Evolutionary conservation across 129 eudicot species (phyloP).

Genomic region (Saposhnikovia divaricata): DNA sequence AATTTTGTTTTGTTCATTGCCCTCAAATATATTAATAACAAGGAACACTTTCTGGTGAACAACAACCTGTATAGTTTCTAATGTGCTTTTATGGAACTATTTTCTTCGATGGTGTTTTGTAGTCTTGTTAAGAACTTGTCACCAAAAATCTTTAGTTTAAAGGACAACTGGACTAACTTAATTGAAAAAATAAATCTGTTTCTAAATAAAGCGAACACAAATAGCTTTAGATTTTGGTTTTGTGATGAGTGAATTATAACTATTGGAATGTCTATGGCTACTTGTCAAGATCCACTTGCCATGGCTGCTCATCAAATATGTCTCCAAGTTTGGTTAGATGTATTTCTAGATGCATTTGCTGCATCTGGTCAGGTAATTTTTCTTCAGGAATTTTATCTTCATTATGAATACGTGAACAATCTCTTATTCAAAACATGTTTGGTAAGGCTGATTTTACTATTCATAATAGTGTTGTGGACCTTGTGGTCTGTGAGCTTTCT

Average conservation of each 20-base stretch:
- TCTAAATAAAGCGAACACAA: neutral
- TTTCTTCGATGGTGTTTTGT: neutral
- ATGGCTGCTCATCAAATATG: no score
- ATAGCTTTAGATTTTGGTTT: neutral
- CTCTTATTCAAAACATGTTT: no score
- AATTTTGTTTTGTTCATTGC: neutral
- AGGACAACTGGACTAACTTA: neutral
- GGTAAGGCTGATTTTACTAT: no score
- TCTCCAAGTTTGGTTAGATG: no score
- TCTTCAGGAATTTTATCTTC: no score
- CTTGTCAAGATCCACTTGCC: no score
- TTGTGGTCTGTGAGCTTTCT: no score
- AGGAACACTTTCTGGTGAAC: neutral
- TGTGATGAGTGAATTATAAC: neutral
- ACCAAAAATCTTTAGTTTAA: neutral
- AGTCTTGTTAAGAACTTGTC: neutral
- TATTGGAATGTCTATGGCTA: no score
- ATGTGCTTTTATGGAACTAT: neutral
- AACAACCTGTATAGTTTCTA: neutral
- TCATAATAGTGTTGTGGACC: no score
- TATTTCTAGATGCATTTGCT: no score
- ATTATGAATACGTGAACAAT: no score
- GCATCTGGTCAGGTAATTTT: no score
- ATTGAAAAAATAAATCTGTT: neutral
- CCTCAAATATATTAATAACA: neutral